Evolutionary conservation across 2,329 filamentous ascomycete genomes (phyloP), one percentile per base, ranked within the genome.

Genomic region (Stromatinia cepivora): DNA sequence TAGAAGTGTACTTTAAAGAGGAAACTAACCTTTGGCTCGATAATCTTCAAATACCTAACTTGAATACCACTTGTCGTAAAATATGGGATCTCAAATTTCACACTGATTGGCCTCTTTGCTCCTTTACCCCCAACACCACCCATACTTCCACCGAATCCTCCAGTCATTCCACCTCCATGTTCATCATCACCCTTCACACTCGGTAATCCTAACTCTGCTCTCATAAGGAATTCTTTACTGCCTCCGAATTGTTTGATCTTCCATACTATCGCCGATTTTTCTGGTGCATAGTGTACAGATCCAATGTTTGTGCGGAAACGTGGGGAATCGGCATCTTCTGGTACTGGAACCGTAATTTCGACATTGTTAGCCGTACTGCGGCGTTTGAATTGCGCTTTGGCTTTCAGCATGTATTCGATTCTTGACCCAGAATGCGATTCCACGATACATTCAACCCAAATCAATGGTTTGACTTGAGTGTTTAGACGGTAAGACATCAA

Each of bases 1-100:
- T 22, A n/a, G 46, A 54, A 28, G 59, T 4, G 53, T 8, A 13
- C 52, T 15, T 48, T 67, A 11, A 69, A 42, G 56, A 48, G 7
- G 8, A 0, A 57, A 81, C 87, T 77, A 84, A 97, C 94, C 92
- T 99, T 99, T 59, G 95, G 95, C 82, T 99, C 95, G 73, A 97
- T 98, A 78, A 99, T 99, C 87, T 99, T 99, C 80, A 99, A 82
- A 81, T 99, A 99, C 77, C 95, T 88, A 77, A 99, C 95, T 81
- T 99, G 96, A 75, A 99, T 99, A 73, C 95, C 95, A 82, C 92
- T 96, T 4, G 96, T 99, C n/a, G 95, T 99, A 80, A 99, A 99
- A 82, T 99, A 99, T n/a, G 95, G 95, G 78, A 99, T 99, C 84
- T 99, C 95, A 80, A 99, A 99, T 84, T 99, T 99, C 83, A 99